These are phyloP conservation scores for Sisymbrium altissimum DNA, from an alignment of 345 rosid species.

Conservation along the genomic window DNA sequence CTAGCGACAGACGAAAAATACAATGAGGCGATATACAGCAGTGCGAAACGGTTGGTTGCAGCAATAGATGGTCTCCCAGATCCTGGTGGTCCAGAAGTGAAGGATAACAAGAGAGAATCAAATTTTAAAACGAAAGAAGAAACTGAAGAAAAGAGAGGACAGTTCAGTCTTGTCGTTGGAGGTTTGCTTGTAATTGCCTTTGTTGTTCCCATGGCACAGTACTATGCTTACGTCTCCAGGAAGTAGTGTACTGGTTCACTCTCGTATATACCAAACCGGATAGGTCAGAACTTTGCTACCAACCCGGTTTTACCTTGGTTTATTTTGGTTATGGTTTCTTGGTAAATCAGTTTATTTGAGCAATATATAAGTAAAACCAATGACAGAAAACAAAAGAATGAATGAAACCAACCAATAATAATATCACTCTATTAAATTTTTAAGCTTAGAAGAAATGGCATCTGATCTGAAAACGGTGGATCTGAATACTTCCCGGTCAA, in stretches of 20 bases:
- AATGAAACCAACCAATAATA: neutral
- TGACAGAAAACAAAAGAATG: neutral
- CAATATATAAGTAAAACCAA: constrained; percentile 2
- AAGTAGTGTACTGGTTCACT: constrained; percentile 40
- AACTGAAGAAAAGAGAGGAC: constrained; percentile 96
- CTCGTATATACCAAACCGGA: constrained; percentile 21
- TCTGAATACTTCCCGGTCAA: constrained; percentile 82
- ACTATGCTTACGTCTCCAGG: constrained; percentile 85
- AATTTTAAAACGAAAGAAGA: constrained; percentile 87
- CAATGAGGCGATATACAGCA: constrained; percentile 81
- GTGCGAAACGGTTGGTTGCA: constrained; percentile 82
- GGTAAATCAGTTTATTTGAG: constrained; percentile 15
- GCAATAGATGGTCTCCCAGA: constrained; percentile 97
- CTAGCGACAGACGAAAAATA: constrained; percentile 95
- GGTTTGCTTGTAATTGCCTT: constrained; percentile 89
- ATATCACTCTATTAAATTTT: constrained; percentile 48
- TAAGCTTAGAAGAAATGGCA: constrained; percentile 77
- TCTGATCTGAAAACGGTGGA: constrained; percentile 76
- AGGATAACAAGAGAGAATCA: constrained; percentile 84
- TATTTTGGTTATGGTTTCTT: neutral
- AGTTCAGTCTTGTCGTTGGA: constrained; percentile 91
- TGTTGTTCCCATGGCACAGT: constrained; percentile 96
- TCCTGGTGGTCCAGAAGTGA: constrained; percentile 70
- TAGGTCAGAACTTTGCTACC: constrained; percentile 28
- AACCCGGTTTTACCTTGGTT: neutral